These are phyloP conservation scores for Salicornia ramosissima DNA, from an alignment of 148 eudicot species.

Conservation along the genomic window DNA sequence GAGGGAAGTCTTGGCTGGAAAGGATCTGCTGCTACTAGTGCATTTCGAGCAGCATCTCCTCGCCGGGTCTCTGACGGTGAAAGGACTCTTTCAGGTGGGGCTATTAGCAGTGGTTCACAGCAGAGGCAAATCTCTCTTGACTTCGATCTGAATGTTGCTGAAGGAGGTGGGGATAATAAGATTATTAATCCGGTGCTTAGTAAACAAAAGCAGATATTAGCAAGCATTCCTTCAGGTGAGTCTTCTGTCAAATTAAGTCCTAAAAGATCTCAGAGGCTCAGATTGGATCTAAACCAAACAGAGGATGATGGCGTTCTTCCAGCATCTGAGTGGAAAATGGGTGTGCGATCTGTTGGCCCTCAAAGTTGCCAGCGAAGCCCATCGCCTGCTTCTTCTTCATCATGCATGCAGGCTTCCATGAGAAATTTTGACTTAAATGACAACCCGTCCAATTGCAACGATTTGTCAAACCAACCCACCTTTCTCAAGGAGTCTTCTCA, in stretches of 20 bases:
- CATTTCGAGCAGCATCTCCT: slow-evolving; percentile 71
- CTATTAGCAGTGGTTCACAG: slow-evolving; percentile 48
- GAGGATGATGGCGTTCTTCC: slow-evolving; percentile 60
- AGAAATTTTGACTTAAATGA: slow-evolving; percentile 79
- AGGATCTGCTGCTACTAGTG: slow-evolving; percentile 94
- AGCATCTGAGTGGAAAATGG: slow-evolving; percentile 38
- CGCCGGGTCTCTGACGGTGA: slow-evolving; percentile 52
- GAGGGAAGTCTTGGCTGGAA: slow-evolving; percentile 92
- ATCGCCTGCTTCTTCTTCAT: slow-evolving; percentile 63
- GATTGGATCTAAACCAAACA: slow-evolving; percentile 62
- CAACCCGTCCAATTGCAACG: slow-evolving; percentile 44
- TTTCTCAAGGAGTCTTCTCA: slow-evolving; percentile 37
- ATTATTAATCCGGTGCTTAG: slow-evolving; percentile 20
- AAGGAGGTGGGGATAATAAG: slow-evolving; percentile 46
- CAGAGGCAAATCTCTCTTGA: slow-evolving; percentile 46
- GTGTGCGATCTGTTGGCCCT: slow-evolving; percentile 25
- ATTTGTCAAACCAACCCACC: slow-evolving; percentile 32
- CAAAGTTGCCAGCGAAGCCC: slow-evolving; percentile 34
- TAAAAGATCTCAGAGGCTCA: slow-evolving; percentile 42
- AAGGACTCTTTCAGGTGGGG: slow-evolving; percentile 34
- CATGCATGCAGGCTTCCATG: slow-evolving; percentile 55
- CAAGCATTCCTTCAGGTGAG: slow-evolving; percentile 41
- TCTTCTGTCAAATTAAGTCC: slow-evolving; percentile 43
- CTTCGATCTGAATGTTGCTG: slow-evolving; percentile 76
- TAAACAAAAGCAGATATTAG: slow-evolving; percentile 26